Evolutionary conservation across 305 asterid species (phyloP), one percentile per base, ranked within the genome.

Genomic region (Solanum hybrid): DNA sequence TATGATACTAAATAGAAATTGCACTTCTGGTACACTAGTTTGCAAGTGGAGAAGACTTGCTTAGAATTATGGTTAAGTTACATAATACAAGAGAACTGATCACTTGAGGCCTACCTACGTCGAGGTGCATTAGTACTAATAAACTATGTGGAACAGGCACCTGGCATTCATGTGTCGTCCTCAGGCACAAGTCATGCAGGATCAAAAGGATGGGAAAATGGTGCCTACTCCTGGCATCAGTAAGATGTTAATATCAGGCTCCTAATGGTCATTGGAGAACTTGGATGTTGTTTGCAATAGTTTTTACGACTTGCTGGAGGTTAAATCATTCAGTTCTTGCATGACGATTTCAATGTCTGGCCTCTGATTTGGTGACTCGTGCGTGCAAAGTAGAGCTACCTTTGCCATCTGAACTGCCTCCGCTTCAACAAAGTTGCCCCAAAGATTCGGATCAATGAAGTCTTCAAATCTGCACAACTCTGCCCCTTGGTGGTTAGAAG

Each of bases 341-440:
- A 96, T 95, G 88, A 97, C 93, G 0, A 92, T 66, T 72, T 92
- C 95, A 64, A 95, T 95, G 37, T 92, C 93, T 5, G 98, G 99
- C 93, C 99, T 95, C 71, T 88, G 95, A 71, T 91, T 76, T 3
- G 98, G 96, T 42, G 88, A 91, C 66, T 96, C 99, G 1, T 95
- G 95, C 1, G 98, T 96, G 97, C 99, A 97, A 82, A 95, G 97
- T 66, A 93, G 94, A 32, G 99, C 98, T 19, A 97, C 90, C 91
- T 97, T 97, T 73, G 97, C 97, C 3, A 97, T 93, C 93, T 95
- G 93, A 66, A 95, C 91, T 17, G 98, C 99, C 93, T 97, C 99
- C 1, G 92, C 90, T 91, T 96, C 99, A n/a, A 86, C 87, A 31
- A 94, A 96, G 91, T 97, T 94, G n/a, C 96, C 96, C 3, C 88